These are phyloP conservation scores for Russula sp. DNA, from an alignment of 768 basidiomycete genomes.

Conservation along the genomic window DNA sequence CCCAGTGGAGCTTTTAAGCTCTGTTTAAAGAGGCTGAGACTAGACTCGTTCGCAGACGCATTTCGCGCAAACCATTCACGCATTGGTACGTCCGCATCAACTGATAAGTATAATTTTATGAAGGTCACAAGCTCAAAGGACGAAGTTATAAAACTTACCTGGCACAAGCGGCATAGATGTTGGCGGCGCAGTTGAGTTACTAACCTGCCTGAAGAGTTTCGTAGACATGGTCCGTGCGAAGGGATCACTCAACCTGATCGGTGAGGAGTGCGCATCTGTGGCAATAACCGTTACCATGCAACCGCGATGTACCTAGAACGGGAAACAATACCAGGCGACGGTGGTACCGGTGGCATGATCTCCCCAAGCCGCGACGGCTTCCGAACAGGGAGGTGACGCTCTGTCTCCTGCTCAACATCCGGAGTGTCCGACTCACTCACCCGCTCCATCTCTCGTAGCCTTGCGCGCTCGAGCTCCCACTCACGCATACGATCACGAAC, in stretches of 20 bases:
- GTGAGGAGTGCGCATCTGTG: constrained; percentile 12
- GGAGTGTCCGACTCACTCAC: constrained; percentile 38
- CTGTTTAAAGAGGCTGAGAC: constrained; percentile 56
- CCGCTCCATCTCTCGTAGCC: constrained; percentile 65
- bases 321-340: constrained; percentile 31
- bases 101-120: constrained; percentile 9
- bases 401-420: constrained; percentile 17
- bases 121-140: neutral
- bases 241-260: neutral
- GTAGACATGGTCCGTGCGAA: constrained; percentile 17
- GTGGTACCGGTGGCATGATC: constrained; percentile 29
- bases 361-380: constrained; percentile 15
- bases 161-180: constrained; percentile 8
- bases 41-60: constrained; percentile 38
- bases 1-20: constrained; percentile 74
- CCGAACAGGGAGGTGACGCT: constrained; percentile 13
- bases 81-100: constrained; percentile 17
- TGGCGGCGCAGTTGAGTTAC: constrained; percentile 7
- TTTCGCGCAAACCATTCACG: constrained; percentile 24
- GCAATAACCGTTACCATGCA: constrained; percentile 1
- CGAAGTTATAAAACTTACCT: constrained; percentile 38
- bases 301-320: neutral
- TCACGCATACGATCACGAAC: constrained; percentile 64
- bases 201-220: constrained; percentile 16
- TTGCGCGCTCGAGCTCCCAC: constrained; percentile 71